Evolutionary conservation across 2,329 filamentous ascomycete species (phyloP), one percentile per base, ranked within the genome.

Genomic region (Dothideomycetidae sp.): DNA sequence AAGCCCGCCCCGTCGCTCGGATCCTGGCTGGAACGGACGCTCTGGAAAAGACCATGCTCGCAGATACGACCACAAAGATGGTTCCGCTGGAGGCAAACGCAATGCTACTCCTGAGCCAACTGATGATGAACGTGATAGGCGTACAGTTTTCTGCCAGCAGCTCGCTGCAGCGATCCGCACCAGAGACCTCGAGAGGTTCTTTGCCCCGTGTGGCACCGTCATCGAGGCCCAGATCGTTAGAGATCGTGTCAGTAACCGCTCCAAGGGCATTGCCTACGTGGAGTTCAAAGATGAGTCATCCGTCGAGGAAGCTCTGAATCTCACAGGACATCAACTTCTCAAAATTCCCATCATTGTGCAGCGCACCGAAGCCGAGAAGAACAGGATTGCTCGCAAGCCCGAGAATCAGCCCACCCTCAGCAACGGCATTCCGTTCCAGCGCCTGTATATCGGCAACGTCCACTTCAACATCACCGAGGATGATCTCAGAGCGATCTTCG

Each of bases 161-260:
- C 79, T 98, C 55, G 90, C 90, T 49, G 86, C 86, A 48, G 82
- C 90, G 54, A 71, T 96, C 47, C 78, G 88, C 50, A 93, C 83
- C 39, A 85, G 84, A 53, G 85, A 96, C 59, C 70, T 98, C 46
- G 88, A 92, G 59, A 73, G 78, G 44, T 98, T 98, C 59, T 98
- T 98, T 54, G 84, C 93, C 58, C 86, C 88, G 61, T 81, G 90
- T 51, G 90, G 90, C 45, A 78, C 82, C 28, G 90, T 98, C 39
- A 92, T 90, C 51, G 90, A 96, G 59, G 90, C 90, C 35, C 90
- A 96, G 65, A 98, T 98, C 53, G 90, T 98, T 37, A 96, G 96
- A 62, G 90, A 98, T 53, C 75, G 90, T 45, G 86, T 98, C 45
- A 94, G 85, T 63, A 83, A 85, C 51, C 82, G 90, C 62, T 94